Conservation (phyloP, 768 basidiomycete species). For the Russula abietina region DNA sequence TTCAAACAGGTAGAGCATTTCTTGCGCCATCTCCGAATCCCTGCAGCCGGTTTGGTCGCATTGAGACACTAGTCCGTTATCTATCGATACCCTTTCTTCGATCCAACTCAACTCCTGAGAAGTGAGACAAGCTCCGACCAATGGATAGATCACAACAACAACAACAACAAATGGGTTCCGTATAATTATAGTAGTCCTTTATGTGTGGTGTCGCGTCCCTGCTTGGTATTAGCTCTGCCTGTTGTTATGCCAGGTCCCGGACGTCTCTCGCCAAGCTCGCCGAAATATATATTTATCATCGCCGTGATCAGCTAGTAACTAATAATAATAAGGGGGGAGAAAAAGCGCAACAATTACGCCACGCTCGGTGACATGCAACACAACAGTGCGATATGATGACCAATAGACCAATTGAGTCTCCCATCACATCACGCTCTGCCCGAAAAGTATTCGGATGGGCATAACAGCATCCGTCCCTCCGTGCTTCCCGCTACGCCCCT, state of each 20-base stretch:
- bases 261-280: neutral
- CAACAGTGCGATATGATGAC: neutral
- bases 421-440: conserved; percentile 12
- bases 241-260: neutral
- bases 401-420: conserved; percentile 2
- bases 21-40: conserved; percentile 17
- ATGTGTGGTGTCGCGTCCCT: neutral
- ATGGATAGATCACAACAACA: conserved; percentile 7
- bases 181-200: neutral
- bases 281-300: neutral
- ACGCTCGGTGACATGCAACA: neutral
- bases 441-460: conserved; percentile 11
- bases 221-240: neutral
- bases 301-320: conserved; percentile 14
- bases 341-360: conserved; percentile 10
- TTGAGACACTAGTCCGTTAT: conserved; percentile 15
- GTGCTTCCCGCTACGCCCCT: conserved; percentile 18
- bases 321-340: neutral
- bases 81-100: conserved; percentile 10
- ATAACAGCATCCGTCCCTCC: conserved; percentile 21
- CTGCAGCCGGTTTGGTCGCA: conserved; percentile 9
- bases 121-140: conserved; percentile 19
- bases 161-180: no score
- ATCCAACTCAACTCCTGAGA: conserved; percentile 21
- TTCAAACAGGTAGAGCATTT: conserved; percentile 4